phyloP scores from a whole-genome alignment of 2,329 filamentous ascomycete genomes.

The Xylogone sp. region DNA sequence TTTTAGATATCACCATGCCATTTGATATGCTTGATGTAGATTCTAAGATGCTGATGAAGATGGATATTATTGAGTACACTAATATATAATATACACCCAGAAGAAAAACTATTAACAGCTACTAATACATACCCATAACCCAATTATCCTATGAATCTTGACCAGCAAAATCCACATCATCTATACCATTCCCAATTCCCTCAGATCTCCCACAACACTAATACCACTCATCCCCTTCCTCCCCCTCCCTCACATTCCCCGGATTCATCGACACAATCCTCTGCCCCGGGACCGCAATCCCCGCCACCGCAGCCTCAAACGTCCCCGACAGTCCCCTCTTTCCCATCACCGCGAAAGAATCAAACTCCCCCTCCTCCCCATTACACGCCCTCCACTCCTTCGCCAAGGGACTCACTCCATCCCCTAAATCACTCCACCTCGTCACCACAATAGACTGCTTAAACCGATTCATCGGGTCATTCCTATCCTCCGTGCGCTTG shows the following conservation, averaged over 20 bases:
- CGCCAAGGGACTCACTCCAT: conserved; percentile 45
- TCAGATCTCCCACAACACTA: too few relatives aligned
- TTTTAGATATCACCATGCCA: too few relatives aligned
- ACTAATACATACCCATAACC: too few relatives aligned
- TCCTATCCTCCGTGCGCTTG: conserved; percentile 52
- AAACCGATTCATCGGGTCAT: conserved; percentile 42
- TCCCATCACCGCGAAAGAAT: conserved; percentile 50
- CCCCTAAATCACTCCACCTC: conserved; percentile 58
- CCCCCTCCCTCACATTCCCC: conserved; percentile 46
- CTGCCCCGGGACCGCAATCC: conserved; percentile 51
- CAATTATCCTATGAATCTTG: too few relatives aligned
- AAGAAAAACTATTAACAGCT: too few relatives aligned
- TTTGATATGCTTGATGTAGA: too few relatives aligned
- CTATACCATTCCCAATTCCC: too few relatives aligned
- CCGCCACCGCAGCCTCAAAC: conserved; percentile 53
- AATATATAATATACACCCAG: too few relatives aligned
- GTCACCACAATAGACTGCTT: conserved; percentile 58
- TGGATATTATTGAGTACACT: too few relatives aligned
- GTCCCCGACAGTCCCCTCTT: conserved; percentile 52
- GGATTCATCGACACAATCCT: conserved; percentile 57
- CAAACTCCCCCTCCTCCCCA: conserved; percentile 38
- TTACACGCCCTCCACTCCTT: conserved; percentile 54
- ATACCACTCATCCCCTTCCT: conserved; percentile 56
- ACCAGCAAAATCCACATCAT: too few relatives aligned
- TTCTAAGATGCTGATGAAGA: too few relatives aligned